Base-by-base conservation (phyloP, 1,284 basidiomycete genomes). In the Thecaphora frezii region DNA sequence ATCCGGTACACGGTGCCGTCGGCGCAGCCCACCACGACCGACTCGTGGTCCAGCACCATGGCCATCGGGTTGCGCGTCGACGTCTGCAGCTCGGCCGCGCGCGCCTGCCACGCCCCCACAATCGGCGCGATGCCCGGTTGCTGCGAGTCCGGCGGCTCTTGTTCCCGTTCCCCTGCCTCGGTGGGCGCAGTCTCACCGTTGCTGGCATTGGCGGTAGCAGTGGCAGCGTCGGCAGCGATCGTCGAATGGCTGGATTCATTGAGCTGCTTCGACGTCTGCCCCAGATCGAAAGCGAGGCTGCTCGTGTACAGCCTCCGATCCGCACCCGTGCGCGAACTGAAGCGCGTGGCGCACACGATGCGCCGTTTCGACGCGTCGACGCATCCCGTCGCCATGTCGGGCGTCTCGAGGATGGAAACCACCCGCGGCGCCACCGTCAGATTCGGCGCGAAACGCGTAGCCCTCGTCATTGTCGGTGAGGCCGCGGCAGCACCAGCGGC, bases 311-410 rank as follows among this genome's bases (percentile, higher is more conserved):
- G 73, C 43, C 74, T 65, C 33, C 89, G 82, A 79, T 89, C 88
- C 23, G 89, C 89, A 9, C 90, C 90, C 5, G 84, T 82, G 46
- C 90, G 82, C 18, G 88, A 87, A 76, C 88, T 90, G 79, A 92
- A 92, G 58, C 90, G 82, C 30, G 90, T 92, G 9, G 89, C 88
- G 50, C 89, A 90, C 16, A 90, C 87, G 2, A 91, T 89, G 41
- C 90, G 82, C 63, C 88, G 83, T 83, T 73, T 75, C 18, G 59
- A 53, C 21, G 73, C 56, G 39, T 75, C 66, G 1, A 69, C 64
- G 33, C 63, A 66, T 14, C 73, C 73, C 7, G 63, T 67, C 44
- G 71, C 63, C 18, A 64, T 62, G 46, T 75, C 73, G 1, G 73
- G 71, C 41, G 61, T 70, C 22, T 58, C 51, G 16, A 73, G 53